Conservation (phyloP, 495 filamentous ascomycete genomes). For the Aspergillus carlsbadensis region DNA sequence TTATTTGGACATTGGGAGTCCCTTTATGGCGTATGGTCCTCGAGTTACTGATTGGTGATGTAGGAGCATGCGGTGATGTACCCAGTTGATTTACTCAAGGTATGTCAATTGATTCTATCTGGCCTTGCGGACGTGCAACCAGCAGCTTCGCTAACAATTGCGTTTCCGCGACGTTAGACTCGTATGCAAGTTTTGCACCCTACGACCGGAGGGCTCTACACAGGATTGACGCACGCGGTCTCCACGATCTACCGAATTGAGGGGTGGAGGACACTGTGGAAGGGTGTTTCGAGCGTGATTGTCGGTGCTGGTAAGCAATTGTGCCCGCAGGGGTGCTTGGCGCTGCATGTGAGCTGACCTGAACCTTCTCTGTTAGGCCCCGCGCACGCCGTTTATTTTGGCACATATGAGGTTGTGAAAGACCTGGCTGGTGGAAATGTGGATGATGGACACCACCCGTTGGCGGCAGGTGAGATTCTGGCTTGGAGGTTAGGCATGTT, state of each 20-base stretch:
- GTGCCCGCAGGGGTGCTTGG: neutral
- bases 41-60: conserved; percentile 19
- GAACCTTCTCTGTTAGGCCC: conserved; percentile 61
- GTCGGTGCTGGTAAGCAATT: conserved; percentile 76
- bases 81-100: conserved; percentile 96
- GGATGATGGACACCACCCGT: conserved; percentile 83
- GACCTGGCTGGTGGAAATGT: conserved; percentile 91
- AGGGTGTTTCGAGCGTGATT: conserved; percentile 93
- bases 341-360: conserved; percentile 24
- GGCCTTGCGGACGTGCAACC: neutral
- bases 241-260: conserved; percentile 88
- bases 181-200: conserved; percentile 97
- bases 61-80: conserved; percentile 96
- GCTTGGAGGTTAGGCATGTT: conserved; percentile 6
- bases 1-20: neutral
- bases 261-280: conserved; percentile 89
- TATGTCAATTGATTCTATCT: conserved; percentile 42
- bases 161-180: conserved; percentile 57
- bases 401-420: conserved; percentile 96
- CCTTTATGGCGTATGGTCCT: neutral
- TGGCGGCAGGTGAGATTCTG: conserved; percentile 72
- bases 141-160: conserved; percentile 12
- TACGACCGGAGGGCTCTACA: conserved; percentile 80
- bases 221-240: conserved; percentile 86
- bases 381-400: conserved; percentile 97